These are phyloP conservation scores for Kentomonas sorsogonicus DNA, from an alignment of 208 protist species.

Conservation along the genomic window DNA sequence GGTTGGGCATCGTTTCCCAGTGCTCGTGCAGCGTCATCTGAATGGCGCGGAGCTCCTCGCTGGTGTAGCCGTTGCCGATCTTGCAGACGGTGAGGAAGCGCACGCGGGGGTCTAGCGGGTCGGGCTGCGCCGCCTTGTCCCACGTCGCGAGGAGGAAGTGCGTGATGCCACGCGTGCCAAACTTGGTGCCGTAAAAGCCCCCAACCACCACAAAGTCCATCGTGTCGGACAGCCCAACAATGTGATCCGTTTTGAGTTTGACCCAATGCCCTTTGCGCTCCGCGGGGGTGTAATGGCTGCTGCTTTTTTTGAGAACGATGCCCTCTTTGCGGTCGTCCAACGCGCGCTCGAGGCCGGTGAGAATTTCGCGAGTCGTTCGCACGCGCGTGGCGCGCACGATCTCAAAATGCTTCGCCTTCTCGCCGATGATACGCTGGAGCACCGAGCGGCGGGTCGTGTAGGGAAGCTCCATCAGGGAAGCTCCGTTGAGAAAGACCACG, in stretches of 20 bases:
- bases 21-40: slow-evolving; percentile 28
- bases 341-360: slow-evolving; percentile 23
- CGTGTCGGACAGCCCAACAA: slow-evolving; percentile 33
- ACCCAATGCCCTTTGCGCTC: slow-evolving; percentile 52
- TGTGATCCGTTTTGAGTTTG: slow-evolving; percentile 67
- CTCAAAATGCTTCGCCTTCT: slow-evolving; percentile 22
- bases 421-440: slow-evolving; percentile 16
- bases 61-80: slow-evolving; percentile 56
- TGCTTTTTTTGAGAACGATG: slow-evolving; percentile 38
- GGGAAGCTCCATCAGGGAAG: slow-evolving; percentile 19
- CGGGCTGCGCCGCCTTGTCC: slow-evolving; percentile 9
- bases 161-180: slow-evolving; percentile 28
- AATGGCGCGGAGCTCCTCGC: slow-evolving; percentile 30
- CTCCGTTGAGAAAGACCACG: slow-evolving; percentile 40
- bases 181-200: slow-evolving; percentile 61
- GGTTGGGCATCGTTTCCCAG: slow-evolving; percentile 28
- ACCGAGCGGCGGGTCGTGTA: slow-evolving; percentile 15
- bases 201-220: slow-evolving; percentile 46
- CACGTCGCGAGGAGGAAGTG: slow-evolving; percentile 43
- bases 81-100: slow-evolving; percentile 51
- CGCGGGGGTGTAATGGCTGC: slow-evolving; percentile 29
- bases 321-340: slow-evolving; percentile 31
- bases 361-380: slow-evolving; percentile 20
- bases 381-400: slow-evolving; percentile 23
- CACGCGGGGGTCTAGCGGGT: slow-evolving; percentile 4